These are phyloP conservation scores for Serpula lacrymans DNA, from an alignment of 768 basidiomycete genomes.

Conservation along the genomic window DNA sequence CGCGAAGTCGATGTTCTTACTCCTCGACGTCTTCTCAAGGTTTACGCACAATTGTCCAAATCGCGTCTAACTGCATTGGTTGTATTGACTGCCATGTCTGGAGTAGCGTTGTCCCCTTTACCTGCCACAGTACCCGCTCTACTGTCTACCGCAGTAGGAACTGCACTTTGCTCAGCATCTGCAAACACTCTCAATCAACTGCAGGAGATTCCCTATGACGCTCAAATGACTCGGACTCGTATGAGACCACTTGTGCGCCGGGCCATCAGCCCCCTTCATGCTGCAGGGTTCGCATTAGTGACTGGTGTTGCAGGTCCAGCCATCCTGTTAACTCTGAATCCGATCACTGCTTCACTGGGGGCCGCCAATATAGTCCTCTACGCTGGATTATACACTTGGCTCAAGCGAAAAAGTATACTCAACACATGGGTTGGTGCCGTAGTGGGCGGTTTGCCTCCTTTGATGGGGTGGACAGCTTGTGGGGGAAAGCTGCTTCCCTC, in stretches of 20 bases:
- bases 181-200: slow-evolving; percentile 96
- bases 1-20: slow-evolving; percentile 42
- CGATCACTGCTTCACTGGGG: slow-evolving; percentile 81
- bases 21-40: slow-evolving; percentile 48
- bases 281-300: slow-evolving; percentile 67
- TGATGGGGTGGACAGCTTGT: slow-evolving; percentile 99
- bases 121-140: slow-evolving; percentile 82
- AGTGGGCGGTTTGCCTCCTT: slow-evolving; percentile 88
- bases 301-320: slow-evolving; percentile 80
- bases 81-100: slow-evolving; percentile 86
- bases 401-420: slow-evolving; percentile 75
- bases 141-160: slow-evolving; percentile 84
- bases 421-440: slow-evolving; percentile 97
- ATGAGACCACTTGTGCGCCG: slow-evolving; percentile 82
- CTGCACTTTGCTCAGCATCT: slow-evolving; percentile 85
- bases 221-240: slow-evolving; percentile 92
- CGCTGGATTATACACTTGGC: slow-evolving; percentile 87
- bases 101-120: slow-evolving; percentile 89
- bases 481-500: slow-evolving; percentile 75
- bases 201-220: slow-evolving; percentile 93
- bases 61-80: slow-evolving; percentile 78
- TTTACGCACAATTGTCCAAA: slow-evolving; percentile 85
- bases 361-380: slow-evolving; percentile 84
- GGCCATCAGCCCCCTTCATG: slow-evolving; percentile 83
- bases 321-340: slow-evolving; percentile 79